A percentile compares a stretch with the other conserved stretches of the same genome.
Evolutionary conservation across 2,329 filamentous ascomycete genomes (phyloP).

Genomic region (Cladophialophora carrionii): DNA sequence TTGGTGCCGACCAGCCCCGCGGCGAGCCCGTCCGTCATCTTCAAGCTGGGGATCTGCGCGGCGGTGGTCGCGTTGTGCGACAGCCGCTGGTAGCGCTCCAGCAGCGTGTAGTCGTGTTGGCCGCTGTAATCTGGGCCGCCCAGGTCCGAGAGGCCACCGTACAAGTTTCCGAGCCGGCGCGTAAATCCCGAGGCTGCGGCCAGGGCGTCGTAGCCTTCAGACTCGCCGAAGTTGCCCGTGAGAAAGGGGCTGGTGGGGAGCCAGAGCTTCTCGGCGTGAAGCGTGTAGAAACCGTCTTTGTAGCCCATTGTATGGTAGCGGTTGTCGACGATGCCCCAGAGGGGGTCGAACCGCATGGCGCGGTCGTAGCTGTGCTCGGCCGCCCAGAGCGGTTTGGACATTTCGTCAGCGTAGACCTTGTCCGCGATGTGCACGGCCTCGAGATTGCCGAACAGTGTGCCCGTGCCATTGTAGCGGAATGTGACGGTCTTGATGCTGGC

Average conservation of each 20-base stretch:
- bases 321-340: conserved; percentile 25
- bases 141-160: conserved; percentile 6
- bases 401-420: conserved; percentile 45
- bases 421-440: conserved; percentile 42
- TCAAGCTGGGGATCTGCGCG: conserved; percentile 48
- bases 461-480: conserved; percentile 47
- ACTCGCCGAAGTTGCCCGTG: conserved; percentile 15
- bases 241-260: conserved; percentile 15
- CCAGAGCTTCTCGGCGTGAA: conserved; percentile 22
- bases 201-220: conserved; percentile 20
- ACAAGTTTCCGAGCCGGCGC: conserved; percentile 20
- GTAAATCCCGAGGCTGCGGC: conserved; percentile 17
- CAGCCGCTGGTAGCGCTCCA: conserved; percentile 47
- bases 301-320: conserved; percentile 19
- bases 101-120: conserved; percentile 46
- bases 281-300: conserved; percentile 20
- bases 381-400: conserved; percentile 44
- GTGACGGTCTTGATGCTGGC: conserved; percentile 53
- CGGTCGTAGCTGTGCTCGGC: conserved; percentile 42
- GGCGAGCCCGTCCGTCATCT: conserved; percentile 49
- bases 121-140: conserved; percentile 44
- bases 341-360: conserved; percentile 19
- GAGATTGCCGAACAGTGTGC: conserved; percentile 38
- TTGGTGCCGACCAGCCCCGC: conserved; percentile 22
- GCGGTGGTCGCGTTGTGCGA: conserved; percentile 39